A percentile compares a stretch with the other conserved stretches of the same genome.
Conservation (phyloP, 306 rosid species). For the Mucuna pruriens region DNA sequence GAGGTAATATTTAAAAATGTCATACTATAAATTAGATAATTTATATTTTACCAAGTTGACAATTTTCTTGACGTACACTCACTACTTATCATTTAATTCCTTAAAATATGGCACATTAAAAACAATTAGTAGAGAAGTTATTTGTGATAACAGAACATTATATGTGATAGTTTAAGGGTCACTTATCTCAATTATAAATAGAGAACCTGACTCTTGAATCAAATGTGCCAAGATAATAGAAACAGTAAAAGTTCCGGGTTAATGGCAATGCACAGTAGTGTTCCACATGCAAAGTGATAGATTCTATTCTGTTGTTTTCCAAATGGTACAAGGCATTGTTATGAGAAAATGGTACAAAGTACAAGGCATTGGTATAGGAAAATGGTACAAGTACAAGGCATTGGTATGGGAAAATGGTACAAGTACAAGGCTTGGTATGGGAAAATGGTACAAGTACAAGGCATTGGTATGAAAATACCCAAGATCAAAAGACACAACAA, state of each 20-base stretch:
- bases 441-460: too few relatives aligned
- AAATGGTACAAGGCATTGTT: conserved; percentile 16
- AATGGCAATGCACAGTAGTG: background rate
- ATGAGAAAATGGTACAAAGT: background rate
- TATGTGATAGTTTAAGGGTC: background rate
- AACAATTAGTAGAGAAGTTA: background rate
- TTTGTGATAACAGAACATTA: background rate
- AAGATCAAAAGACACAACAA: conserved; percentile 20
- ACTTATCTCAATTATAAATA: background rate
- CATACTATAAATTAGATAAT: background rate
- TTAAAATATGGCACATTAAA: background rate
- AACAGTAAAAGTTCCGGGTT: background rate
- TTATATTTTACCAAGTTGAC: background rate
- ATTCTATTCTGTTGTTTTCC: conserved; percentile 23
- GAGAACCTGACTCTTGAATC: background rate
- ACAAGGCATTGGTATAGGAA: conserved; percentile 15
- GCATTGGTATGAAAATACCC: background rate
- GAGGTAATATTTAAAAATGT: too few relatives aligned
- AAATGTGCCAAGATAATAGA: background rate
- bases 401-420: background rate
- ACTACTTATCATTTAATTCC: background rate
- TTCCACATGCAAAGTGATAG: background rate
- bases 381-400: conserved; percentile 32
- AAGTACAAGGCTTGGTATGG: conserved; percentile 28
- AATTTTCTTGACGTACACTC: background rate